phyloP scores from a whole-genome alignment of 73 alveolate genomes.

The Breviolum minutum region DNA sequence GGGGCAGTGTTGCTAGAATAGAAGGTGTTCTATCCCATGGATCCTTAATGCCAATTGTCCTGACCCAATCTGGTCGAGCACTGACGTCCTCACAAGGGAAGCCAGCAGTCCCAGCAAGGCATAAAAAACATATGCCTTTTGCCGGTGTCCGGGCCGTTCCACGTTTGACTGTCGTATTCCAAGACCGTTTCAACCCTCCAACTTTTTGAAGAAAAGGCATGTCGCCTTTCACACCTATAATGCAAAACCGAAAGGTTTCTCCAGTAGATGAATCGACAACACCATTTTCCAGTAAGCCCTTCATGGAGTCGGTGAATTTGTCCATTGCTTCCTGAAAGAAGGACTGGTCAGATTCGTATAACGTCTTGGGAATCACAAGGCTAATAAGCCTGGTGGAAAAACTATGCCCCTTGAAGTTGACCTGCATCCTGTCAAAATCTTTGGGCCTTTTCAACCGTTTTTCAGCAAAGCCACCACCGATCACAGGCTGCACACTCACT shows the following conservation, averaged over 20 bases:
- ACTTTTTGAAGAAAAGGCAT: background rate
- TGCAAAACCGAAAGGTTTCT: background rate
- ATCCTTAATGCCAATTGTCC: background rate
- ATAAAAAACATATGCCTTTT: background rate
- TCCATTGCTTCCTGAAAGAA: background rate
- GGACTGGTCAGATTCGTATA: background rate
- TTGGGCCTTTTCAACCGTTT: background rate
- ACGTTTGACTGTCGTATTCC: background rate
- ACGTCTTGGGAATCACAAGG: background rate
- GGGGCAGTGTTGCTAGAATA: background rate
- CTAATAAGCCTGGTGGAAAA: background rate
- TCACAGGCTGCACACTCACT: background rate
- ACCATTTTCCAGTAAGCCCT: background rate
- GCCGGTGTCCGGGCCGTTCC: background rate
- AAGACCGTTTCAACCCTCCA: background rate
- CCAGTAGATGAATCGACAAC: background rate
- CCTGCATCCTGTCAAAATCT: background rate
- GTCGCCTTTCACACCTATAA: constrained; percentile 37
- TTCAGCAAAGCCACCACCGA: background rate
- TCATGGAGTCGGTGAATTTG: background rate
- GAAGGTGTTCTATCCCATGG: background rate
- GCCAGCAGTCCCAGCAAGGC: background rate
- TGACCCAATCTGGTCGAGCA: background rate
- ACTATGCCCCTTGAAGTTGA: background rate
- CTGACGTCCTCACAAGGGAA: constrained; percentile 13